Conservation (phyloP, 805 yeast species). For the Pichia nanzhaoensis region DNA sequence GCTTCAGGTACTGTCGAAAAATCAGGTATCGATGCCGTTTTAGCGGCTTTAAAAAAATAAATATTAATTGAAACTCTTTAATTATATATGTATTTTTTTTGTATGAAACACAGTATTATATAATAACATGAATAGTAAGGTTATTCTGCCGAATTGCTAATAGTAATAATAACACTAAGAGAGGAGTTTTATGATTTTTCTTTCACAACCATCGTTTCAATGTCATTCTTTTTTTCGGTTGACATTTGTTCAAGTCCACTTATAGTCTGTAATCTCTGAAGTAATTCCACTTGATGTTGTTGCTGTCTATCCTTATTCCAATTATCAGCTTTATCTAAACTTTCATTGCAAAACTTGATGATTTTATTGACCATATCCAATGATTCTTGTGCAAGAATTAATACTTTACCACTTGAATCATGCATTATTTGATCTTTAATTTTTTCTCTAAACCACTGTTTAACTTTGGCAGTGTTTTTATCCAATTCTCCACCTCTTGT, state of each 20-base stretch:
- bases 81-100: neutral
- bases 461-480: constrained; percentile 12
- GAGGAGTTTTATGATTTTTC: neutral
- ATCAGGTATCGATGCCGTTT: constrained; percentile 14
- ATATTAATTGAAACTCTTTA: neutral
- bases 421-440: constrained; percentile 26
- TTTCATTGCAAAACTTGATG: constrained; percentile 78
- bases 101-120: no score
- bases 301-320: constrained; percentile 45
- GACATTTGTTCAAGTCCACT: constrained; percentile 13
- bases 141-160: no score
- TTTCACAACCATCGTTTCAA: constrained; percentile 11
- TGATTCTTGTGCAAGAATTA: constrained; percentile 83
- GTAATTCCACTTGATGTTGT: constrained; percentile 24
- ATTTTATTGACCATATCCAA: constrained; percentile 80
- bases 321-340: constrained; percentile 74
- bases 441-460: constrained; percentile 24
- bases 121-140: no score
- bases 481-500: constrained; percentile 10
- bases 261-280: constrained; percentile 24
- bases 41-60: constrained; percentile 1
- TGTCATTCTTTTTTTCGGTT: neutral
- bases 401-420: constrained; percentile 60
- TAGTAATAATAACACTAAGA: no score
- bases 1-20: constrained; percentile 24